phyloP scores from a whole-genome alignment of 768 basidiomycete species.

The Artomyces pyxidatus region DNA sequence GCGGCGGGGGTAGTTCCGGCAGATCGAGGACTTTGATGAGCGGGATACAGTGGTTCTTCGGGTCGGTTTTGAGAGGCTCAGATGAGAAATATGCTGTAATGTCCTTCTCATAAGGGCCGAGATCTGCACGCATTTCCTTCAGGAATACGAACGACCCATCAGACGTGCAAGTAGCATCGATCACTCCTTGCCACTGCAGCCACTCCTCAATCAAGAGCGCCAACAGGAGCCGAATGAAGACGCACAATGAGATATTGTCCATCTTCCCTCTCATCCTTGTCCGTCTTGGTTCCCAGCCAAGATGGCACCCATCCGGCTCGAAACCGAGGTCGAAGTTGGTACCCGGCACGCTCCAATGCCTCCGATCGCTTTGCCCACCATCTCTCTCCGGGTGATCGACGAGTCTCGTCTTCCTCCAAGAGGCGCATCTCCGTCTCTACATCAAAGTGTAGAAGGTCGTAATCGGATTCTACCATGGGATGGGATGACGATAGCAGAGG shows the following conservation, averaged over 20 bases:
- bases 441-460: no score
- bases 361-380: slow-evolving; percentile 11
- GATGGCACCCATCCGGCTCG: slow-evolving; percentile 8
- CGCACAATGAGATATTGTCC: slow-evolving; percentile 4
- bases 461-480: no score
- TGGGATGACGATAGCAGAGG: no score
- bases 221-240: not conserved
- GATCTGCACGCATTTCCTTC: not conserved
- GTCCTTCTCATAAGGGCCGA: slow-evolving; percentile 6
- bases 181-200: no score
- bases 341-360: slow-evolving; percentile 1
- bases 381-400: not conserved
- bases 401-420: no score
- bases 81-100: slow-evolving; percentile 6
- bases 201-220: no score
- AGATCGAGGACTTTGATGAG: slow-evolving; percentile 14
- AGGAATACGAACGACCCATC: no score
- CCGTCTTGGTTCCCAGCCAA: not conserved
- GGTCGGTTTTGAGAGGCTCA: slow-evolving; percentile 2
- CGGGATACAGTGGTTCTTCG: slow-evolving; percentile 19
- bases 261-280: slow-evolving; percentile 3
- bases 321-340: slow-evolving; percentile 11
- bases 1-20: slow-evolving; percentile 6
- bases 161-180: no score
- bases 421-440: no score